Evolutionary conservation across 768 basidiomycete genomes (phyloP).

Genomic region (Boletus subparvulus): DNA sequence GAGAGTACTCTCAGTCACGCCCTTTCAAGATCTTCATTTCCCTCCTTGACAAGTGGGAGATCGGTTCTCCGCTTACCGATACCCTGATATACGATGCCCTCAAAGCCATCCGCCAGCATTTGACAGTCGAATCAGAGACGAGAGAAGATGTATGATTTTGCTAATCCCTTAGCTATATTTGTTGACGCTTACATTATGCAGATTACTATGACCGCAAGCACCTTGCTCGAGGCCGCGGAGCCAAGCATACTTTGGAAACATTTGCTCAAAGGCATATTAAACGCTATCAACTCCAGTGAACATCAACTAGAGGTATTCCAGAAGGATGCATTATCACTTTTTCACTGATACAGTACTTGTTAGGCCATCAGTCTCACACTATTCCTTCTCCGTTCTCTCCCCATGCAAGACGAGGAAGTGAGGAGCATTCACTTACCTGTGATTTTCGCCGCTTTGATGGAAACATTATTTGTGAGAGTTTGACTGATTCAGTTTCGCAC

Average conservation of each 20-base stretch:
- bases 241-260: constrained; percentile 86
- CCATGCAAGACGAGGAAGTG: constrained; percentile 84
- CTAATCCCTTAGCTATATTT: not conserved
- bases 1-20: constrained; percentile 72
- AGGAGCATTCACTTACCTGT: constrained; percentile 78
- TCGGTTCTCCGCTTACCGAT: constrained; percentile 80
- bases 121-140: constrained; percentile 51
- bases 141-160: constrained; percentile 56
- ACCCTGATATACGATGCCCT: constrained; percentile 78
- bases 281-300: constrained; percentile 49
- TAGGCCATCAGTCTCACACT: constrained; percentile 67
- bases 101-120: constrained; percentile 59
- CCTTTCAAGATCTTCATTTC: constrained; percentile 98
- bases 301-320: constrained; percentile 47
- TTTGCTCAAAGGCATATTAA: constrained; percentile 56
- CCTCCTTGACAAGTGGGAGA: constrained; percentile 95
- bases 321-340: not conserved
- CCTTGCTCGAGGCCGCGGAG: constrained; percentile 91
- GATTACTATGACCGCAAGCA: constrained; percentile 81
- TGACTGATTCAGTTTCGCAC: not conserved
- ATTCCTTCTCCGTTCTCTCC: constrained; percentile 74
- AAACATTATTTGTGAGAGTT: constrained; percentile 57
- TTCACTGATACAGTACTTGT: constrained; percentile 3
- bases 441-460: constrained; percentile 67
- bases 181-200: constrained; percentile 27